Conservation (phyloP, 1,139 yeast species). For the Candida glucosophila region DNA sequence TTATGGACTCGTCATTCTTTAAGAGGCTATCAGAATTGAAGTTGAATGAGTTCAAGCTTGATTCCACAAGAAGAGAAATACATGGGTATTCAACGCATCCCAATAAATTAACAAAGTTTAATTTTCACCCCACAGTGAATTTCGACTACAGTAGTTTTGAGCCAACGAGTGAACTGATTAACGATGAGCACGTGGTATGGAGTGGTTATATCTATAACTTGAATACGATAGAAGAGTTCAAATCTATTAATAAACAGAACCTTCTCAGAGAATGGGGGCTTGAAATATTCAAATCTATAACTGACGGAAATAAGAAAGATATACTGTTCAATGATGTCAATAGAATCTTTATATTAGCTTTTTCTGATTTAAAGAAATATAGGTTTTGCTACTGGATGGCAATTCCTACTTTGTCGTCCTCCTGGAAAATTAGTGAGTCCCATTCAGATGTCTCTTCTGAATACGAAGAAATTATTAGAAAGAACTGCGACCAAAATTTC, state of each 20-base stretch:
- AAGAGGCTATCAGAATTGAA: constrained; percentile 60
- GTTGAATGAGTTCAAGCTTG: constrained; percentile 57
- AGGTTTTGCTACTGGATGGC: constrained; percentile 87
- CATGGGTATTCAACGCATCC: constrained; percentile 28
- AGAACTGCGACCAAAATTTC: constrained; percentile 2
- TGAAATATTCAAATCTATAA: constrained; percentile 11
- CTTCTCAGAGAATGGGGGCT: constrained; percentile 42
- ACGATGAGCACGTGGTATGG: constrained; percentile 15
- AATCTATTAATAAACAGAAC: constrained; percentile 49
- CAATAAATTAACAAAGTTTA: constrained; percentile 25
- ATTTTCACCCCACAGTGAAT: constrained; percentile 30
- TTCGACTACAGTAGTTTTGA: constrained; percentile 35
- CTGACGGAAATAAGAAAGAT: constrained; percentile 6
- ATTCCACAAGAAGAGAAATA: constrained; percentile 35
- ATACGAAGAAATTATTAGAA: constrained; percentile 4
- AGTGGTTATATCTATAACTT: constrained; percentile 42
- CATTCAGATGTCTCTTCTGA: constrained; percentile 1
- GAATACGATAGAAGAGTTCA: constrained; percentile 84
- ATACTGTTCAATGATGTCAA: constrained; percentile 10
- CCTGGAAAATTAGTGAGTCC: constrained; percentile 22
- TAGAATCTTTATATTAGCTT: constrained; percentile 55
- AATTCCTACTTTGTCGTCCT: constrained; percentile 52
- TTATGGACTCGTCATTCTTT: constrained; percentile 82
- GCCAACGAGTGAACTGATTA: constrained; percentile 10
- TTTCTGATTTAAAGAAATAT: constrained; percentile 83